Conservation (phyloP, 768 basidiomycete species). For the Fomitopsis serialis region DNA sequence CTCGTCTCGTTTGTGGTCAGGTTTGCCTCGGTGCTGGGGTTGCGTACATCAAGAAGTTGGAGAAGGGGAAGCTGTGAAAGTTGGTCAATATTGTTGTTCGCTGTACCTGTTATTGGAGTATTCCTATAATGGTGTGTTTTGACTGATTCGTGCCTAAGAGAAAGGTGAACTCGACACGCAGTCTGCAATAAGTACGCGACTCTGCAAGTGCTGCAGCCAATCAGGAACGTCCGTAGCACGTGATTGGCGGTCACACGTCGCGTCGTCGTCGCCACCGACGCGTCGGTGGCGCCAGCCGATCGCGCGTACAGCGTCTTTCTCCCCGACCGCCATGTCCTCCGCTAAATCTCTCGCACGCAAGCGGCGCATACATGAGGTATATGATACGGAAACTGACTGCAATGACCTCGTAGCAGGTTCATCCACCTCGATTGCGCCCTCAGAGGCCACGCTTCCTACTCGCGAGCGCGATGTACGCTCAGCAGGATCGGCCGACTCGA, state of each 20-base stretch:
- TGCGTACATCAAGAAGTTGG: conserved; percentile 54
- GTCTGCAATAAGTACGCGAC: too few species aligned
- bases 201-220: too few species aligned
- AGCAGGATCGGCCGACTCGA: not conserved
- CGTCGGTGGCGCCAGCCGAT: not conserved
- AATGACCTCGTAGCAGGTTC: too few species aligned
- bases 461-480: not conserved
- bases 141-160: too few species aligned
- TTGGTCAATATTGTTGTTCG: not conserved
- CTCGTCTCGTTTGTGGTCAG: too few species aligned
- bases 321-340: not conserved
- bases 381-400: not conserved
- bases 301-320: not conserved
- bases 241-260: not conserved
- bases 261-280: not conserved
- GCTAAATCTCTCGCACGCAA: not conserved
- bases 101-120: not conserved
- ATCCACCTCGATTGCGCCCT: too few species aligned
- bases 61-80: conserved; percentile 37
- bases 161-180: too few species aligned
- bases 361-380: not conserved
- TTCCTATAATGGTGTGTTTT: too few species aligned
- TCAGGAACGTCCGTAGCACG: not conserved
- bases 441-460: not conserved
- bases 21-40: conserved; percentile 54